Conservation (phyloP, 306 rosid species). For the Lagenaria siceraria region DNA sequence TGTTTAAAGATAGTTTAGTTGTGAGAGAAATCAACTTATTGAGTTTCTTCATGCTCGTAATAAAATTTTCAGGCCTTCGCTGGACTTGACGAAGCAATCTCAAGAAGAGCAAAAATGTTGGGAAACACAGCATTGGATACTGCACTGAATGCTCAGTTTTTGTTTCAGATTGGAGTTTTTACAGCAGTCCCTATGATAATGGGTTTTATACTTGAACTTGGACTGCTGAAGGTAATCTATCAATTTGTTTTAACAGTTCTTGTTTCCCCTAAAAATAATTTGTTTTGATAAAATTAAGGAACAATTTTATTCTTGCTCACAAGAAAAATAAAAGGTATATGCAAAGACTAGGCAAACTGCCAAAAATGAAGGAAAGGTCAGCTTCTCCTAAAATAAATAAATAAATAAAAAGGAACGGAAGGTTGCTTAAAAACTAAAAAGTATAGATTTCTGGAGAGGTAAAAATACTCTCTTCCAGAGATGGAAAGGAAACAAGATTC, state of each 20-base stretch:
- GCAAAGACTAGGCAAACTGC: not conserved
- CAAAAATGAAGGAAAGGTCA: no score
- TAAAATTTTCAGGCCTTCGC: conserved; percentile 68
- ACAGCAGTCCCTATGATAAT: conserved; percentile 91
- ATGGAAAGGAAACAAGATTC: not conserved
- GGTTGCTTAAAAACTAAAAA: not conserved
- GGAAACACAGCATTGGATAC: conserved; percentile 85
- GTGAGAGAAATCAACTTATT: not conserved
- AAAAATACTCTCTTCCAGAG: not conserved
- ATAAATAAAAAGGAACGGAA: not conserved
- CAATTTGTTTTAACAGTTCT: not conserved
- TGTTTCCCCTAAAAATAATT: not conserved
- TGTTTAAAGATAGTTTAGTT: not conserved
- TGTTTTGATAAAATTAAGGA: not conserved
- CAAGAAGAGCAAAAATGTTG: conserved; percentile 28
- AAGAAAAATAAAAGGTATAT: not conserved
- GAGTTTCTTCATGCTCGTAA: no score
- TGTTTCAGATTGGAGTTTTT: conserved; percentile 93
- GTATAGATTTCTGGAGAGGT: not conserved
- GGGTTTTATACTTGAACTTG: conserved; percentile 91
- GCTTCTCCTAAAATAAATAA: not conserved
- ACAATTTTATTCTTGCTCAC: not conserved
- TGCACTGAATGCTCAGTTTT: conserved; percentile 87
- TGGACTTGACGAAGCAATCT: conserved; percentile 64
- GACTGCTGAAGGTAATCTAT: conserved; percentile 68